Percentiles rank a stretch among this genome's conserved stretches.
These are phyloP conservation scores for Fusarium virguliforme DNA, from an alignment of 2,329 filamentous ascomycete genomes.

Conservation along the genomic window DNA sequence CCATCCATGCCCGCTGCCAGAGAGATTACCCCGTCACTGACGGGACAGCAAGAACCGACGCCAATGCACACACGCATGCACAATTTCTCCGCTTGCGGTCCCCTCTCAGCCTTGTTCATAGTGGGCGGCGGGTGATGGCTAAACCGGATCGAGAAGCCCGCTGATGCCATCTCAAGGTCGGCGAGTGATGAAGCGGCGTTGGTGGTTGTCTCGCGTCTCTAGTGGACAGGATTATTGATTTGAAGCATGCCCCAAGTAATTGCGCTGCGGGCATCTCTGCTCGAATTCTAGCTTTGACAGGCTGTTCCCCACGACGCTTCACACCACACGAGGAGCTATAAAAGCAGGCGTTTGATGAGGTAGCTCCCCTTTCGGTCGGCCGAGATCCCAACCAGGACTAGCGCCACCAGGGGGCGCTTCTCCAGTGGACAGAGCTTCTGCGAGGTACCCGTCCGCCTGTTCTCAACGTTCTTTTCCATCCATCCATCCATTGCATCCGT, in stretches of 20 bases:
- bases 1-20: constrained; percentile 18
- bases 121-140: constrained; percentile 18
- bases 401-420: constrained; percentile 15
- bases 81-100: constrained; percentile 28
- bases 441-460: constrained; percentile 43
- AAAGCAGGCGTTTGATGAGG: constrained; percentile 49
- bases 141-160: constrained; percentile 28
- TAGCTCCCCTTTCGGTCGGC: constrained; percentile 46
- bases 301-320: constrained; percentile 37
- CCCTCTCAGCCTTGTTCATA: constrained; percentile 36
- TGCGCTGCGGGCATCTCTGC: constrained; percentile 24
- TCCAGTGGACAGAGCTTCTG: constrained; percentile 43
- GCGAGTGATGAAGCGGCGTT: neutral
- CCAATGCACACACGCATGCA: constrained; percentile 13
- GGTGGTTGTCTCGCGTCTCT: constrained; percentile 5
- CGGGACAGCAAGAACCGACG: constrained; percentile 12
- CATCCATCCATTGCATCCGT: constrained; percentile 19
- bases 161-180: constrained; percentile 14
- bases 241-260: constrained; percentile 23
- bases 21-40: constrained; percentile 23
- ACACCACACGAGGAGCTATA: constrained; percentile 38
- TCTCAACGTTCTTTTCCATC: constrained; percentile 30
- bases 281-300: constrained; percentile 43
- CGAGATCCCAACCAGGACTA: constrained; percentile 35
- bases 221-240: constrained; percentile 31